Base-by-base conservation (phyloP, 2,329 filamentous ascomycete species). In the Drechmeria coniospora region DNA sequence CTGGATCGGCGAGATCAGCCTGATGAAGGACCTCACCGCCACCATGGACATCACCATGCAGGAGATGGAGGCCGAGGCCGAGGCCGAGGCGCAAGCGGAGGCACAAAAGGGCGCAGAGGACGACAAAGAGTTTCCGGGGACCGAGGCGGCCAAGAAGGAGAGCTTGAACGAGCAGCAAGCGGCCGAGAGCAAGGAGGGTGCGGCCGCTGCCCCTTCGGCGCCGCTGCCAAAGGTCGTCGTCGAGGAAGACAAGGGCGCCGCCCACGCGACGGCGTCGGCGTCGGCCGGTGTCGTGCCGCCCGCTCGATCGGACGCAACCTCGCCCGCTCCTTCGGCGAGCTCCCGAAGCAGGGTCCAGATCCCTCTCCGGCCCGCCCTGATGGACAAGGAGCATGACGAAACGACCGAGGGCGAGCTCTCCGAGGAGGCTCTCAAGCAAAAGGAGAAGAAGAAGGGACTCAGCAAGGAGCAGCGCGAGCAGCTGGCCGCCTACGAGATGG, bases 41-140 rank as follows among this genome's bases (percentile, higher is more conserved):
- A 93, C 86, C 24, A 95, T 98, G 87, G 90, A 98, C 46, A 95
- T 98, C 40, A 86, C 83, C 13, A 87, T 84, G 74, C 66, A 80
- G 31, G 81, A 83, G 43, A 77, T 79, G 21, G 66, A 65, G 5
- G 63, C 66, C 11, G 60, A 59, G 3, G 60, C 20, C 5, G 6
- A 61, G n/a, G 59, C 56, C 14, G 57, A 56, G 10, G 53, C 53
- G 29, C 68, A 36, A 64, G 71, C 16, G 35, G 63, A 61, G 4
- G 60, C 51, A 3, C 57, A 38, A 3, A n/a, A 21, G 20, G 20
- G 29, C 68, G 72, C 36, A 63, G 71, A 38, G 2, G 46, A 44
- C 2, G 56, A 65, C 3, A 54, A 47, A 23, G 68, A 74, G 39
- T 69, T 70, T 29, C 65, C 69, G 4, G 68, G 60, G 15, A 69